A percentile compares a stretch with the other conserved stretches of the same genome.
phyloP scores from a whole-genome alignment of 139 green algal species.

The Picochlorum sp. region DNA sequence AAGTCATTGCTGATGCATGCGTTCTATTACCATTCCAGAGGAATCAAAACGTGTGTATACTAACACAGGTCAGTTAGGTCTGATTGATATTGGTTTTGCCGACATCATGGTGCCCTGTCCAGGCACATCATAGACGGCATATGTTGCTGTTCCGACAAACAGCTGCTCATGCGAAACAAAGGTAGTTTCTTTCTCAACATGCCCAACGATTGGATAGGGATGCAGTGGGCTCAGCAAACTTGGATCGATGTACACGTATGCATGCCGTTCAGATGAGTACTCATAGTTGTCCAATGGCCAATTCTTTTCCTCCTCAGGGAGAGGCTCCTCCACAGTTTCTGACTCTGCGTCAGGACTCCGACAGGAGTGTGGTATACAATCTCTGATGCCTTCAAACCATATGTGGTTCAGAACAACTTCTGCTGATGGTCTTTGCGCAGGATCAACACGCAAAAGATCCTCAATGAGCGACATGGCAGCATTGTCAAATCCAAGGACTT shows the following conservation, averaged over 20 bases:
- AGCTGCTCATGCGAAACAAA: constrained; percentile 5
- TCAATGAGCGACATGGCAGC: constrained; percentile 12
- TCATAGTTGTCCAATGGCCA: no score
- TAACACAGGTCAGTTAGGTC: not conserved
- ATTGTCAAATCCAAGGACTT: constrained; percentile 18
- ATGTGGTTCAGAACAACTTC: constrained; percentile 13
- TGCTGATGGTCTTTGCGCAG: constrained; percentile 18
- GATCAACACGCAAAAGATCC: constrained; percentile 25
- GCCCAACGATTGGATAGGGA: constrained; percentile 9
- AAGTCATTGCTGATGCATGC: no score
- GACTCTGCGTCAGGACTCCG: no score
- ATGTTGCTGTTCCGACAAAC: constrained; percentile 6
- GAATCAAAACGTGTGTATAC: no score
- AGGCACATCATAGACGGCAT: constrained; percentile 13
- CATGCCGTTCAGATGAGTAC: no score
- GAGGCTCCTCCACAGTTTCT: not conserved
- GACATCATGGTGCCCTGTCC: constrained; percentile 13
- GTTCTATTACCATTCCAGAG: no score
- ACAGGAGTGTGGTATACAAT: not conserved
- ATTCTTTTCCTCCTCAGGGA: no score
- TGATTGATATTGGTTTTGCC: not conserved
- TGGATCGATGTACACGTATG: no score
- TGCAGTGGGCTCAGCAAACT: not conserved
- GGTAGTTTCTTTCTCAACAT: constrained; percentile 7
- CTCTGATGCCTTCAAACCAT: constrained; percentile 10